These are phyloP conservation scores for Tardiomyces depauwii DNA, from an alignment of 1,139 yeast species.

Conservation along the genomic window DNA sequence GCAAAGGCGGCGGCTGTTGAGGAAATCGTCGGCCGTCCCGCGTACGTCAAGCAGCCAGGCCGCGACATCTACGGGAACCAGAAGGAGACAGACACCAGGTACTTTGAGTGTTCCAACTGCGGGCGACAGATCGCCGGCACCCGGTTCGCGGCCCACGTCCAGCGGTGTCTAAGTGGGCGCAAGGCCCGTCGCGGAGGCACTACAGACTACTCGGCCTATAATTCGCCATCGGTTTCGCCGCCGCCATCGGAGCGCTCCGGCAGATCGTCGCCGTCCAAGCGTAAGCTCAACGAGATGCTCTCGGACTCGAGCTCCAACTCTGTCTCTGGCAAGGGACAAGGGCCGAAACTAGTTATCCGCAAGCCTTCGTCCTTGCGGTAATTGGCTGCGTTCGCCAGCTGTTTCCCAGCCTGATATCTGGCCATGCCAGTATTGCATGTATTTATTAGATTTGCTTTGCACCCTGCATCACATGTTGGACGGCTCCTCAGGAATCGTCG, in stretches of 20 bases:
- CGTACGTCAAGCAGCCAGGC: slow-evolving; percentile 25
- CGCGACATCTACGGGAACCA: slow-evolving; percentile 42
- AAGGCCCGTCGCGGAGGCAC: slow-evolving; percentile 11
- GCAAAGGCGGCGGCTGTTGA: slow-evolving; percentile 10
- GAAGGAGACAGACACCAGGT: slow-evolving; percentile 34
- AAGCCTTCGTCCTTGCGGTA: no score
- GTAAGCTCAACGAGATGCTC: not conserved
- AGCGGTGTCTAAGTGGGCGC: slow-evolving; percentile 65
- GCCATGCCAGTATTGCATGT: no score
- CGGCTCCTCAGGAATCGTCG: slow-evolving; percentile 14
- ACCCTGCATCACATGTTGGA: not conserved
- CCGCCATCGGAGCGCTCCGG: slow-evolving; percentile 1
- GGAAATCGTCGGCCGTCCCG: slow-evolving; percentile 19
- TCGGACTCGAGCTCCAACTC: not conserved
- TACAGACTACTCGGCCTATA: slow-evolving; percentile 1
- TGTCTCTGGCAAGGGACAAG: not conserved
- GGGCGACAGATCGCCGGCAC: slow-evolving; percentile 81
- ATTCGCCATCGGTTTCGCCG: slow-evolving; percentile 7
- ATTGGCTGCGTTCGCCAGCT: no score
- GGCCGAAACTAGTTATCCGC: not conserved
- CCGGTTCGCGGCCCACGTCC: slow-evolving; percentile 86
- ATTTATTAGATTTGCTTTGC: no score
- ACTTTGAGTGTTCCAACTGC: slow-evolving; percentile 74
- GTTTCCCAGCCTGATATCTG: no score
- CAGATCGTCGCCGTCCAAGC: not conserved